Base-by-base conservation (phyloP, 176 grass and related monocot genomes). In the Eremochloa ophiuroides region DNA sequence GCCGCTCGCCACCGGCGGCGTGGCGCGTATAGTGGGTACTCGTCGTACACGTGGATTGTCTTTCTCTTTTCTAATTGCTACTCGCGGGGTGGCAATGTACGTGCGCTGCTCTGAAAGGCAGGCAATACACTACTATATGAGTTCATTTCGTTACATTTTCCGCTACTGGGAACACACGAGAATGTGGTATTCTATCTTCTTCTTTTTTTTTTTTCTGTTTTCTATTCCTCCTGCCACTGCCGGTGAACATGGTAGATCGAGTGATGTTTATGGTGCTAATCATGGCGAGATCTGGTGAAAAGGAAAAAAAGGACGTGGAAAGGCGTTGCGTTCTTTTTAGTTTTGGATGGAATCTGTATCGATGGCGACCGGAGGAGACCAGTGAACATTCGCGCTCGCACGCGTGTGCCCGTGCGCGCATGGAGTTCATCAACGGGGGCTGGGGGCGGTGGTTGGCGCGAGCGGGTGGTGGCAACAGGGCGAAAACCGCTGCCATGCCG, bases 21-120 rank as follows among this genome's bases (percentile, higher is more conserved):
- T 90, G 88, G 88, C 83, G 79, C 18, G 74, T 74, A 16, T 89
- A 41, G 67, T 47, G 37, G 7, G 31, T 6, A 15, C 67, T 53
- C 18, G 17, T 22, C 13, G 39, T 25, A 15, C 5, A 23, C 28
- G 39, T 39, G 20, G 41, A 31, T 18, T 9, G 44, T 29, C 23
- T 50, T 31, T 42, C 11, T 29, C 26, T n/a, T n/a, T n/a, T n/a
- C n/a, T n/a, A 14, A 66, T 73, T 64, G 15, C 10, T 72, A 72
- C 27, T 23, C 38, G n/a, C 20, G 10, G 5, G 60, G 12, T 62
- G 60, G 67, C 59, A 65, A n/a, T 38, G 56, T 38, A 16, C 25
- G 41, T 62, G 55, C 55, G n/a, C n/a, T 20, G 7, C 23, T 50
- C 59, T 35, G 44, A 34, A 74, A 8, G 20, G 17, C 27, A 12